Evolutionary conservation across 2,329 filamentous ascomycete genomes (phyloP), one percentile per base, ranked within the genome.

Genomic region (Colletotrichum sp.): DNA sequence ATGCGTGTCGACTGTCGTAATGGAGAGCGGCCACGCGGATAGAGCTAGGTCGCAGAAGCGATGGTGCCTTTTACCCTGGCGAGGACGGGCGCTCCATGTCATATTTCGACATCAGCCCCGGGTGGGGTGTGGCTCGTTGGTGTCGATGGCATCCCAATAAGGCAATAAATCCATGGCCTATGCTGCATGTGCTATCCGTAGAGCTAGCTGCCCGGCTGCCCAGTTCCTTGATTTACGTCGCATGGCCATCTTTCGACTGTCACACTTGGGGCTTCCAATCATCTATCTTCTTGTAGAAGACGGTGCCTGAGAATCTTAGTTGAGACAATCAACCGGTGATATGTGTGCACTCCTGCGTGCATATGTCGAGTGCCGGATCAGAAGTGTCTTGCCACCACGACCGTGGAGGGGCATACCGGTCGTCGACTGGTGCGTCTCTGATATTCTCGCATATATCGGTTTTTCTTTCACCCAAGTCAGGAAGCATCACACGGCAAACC

Each of bases 161-260:
- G 72, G 72, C 36, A 67, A 34, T 30, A 57, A 24, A 28, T 39
- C 60, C 72, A 66, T 71, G 72, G 49, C 59, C 26, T 21, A 21
- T 44, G 62, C 62, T 64, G 62, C 62, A 26, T n/a, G 21, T 64
- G 62, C 62, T 36, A 59, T n/a, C 39, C 39, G 39, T 49, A 49
- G 39, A 49, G 39, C 39, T 32, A 64, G 24, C 21, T 21, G 44
- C 28, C 30, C 69, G 39, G 32, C 30, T 44, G 63, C 21, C 24
- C 30, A 73, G 39, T 76, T 68, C 73, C 73, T 69, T 73, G 64
- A 64, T 73, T 73, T 59, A 49, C 49, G 70, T 69, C 59, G 59
- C 70, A 76, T 76, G 70, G 59, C 70, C 36, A 62, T 62, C 59
- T 59, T 28, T 28, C 74, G 57, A 49, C 52, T 62, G 39, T 55